Percentiles rank a stretch among this genome's conserved stretches.
Evolutionary conservation across 2,329 filamentous ascomycete species (phyloP).

Genomic region (Graphium sp.): DNA sequence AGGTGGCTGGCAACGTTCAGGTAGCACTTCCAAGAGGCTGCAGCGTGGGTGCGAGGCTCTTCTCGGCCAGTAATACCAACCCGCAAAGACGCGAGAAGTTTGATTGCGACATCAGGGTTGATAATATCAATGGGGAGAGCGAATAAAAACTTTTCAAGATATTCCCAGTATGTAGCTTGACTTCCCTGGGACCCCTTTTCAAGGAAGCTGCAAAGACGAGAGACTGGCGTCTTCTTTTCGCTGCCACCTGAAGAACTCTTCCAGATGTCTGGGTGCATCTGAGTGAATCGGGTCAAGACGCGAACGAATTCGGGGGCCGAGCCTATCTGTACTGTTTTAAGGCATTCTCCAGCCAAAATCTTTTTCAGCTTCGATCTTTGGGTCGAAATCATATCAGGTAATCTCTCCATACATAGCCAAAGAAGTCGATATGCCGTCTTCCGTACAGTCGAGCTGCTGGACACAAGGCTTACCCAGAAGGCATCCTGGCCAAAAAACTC

Average conservation of each 20-base stretch:
- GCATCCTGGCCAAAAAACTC: constrained; percentile 47
- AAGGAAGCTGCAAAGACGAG: constrained; percentile 53
- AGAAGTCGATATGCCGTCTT: constrained; percentile 34
- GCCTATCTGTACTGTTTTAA: constrained; percentile 55
- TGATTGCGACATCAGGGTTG: constrained; percentile 30
- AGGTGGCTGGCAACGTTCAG: constrained; percentile 44
- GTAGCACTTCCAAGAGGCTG: constrained; percentile 61
- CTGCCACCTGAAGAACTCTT: constrained; percentile 11
- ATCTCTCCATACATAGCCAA: constrained; percentile 26
- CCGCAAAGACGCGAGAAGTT: constrained; percentile 51
- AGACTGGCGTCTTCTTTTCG: constrained; percentile 35
- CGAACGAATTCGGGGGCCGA: constrained; percentile 58
- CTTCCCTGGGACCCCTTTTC: constrained; percentile 75
- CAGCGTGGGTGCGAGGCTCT: constrained; percentile 52
- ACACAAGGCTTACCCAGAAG: constrained; percentile 51
- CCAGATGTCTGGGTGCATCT: constrained; percentile 55
- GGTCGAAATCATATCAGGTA: constrained; percentile 25
- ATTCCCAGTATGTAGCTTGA: constrained; percentile 54
- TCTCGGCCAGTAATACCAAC: constrained; percentile 57
- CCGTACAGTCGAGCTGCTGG: constrained; percentile 36
- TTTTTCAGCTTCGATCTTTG: constrained; percentile 34
- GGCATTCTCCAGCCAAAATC: constrained; percentile 52
- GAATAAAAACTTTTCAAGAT: constrained; percentile 44
- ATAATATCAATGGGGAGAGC: constrained; percentile 32
- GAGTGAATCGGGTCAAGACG: constrained; percentile 50